These are phyloP conservation scores for Lepiota brunneoincarnata DNA, from an alignment of 768 basidiomycete species.

Conservation along the genomic window DNA sequence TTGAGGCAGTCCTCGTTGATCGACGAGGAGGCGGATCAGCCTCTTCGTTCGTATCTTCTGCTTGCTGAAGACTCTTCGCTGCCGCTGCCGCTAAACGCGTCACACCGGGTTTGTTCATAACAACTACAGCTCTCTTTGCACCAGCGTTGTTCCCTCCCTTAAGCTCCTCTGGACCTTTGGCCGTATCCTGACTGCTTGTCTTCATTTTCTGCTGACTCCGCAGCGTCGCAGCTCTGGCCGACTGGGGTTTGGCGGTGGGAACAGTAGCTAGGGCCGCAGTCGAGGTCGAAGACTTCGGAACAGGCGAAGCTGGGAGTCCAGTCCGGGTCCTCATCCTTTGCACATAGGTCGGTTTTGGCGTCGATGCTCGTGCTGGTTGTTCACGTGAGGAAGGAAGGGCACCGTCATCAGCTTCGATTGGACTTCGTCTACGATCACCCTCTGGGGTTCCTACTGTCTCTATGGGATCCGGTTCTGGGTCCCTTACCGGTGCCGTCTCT, in stretches of 20 bases:
- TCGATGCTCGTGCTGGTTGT: slow-evolving; percentile 1
- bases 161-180: neutral
- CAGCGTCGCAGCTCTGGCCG: slow-evolving; percentile 14
- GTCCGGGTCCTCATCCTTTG: slow-evolving; percentile 42
- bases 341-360: slow-evolving; percentile 25
- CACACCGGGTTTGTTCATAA: neutral
- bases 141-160: neutral
- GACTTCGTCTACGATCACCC: slow-evolving; percentile 15
- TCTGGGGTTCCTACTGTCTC: slow-evolving; percentile 37
- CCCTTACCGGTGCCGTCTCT: neutral
- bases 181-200: neutral
- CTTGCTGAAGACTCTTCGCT: neutral
- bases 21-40: slow-evolving; percentile 2
- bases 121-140: neutral
- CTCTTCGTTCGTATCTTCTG: neutral
- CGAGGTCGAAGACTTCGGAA: neutral
- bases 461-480: slow-evolving; percentile 36
- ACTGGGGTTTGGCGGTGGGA: neutral
- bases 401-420: slow-evolving; percentile 18
- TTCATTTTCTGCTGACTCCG: slow-evolving; percentile 4
- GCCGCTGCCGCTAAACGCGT: neutral
- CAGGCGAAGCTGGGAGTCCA: slow-evolving; percentile 21
- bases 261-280: neutral
- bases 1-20: neutral
- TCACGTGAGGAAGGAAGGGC: slow-evolving; percentile 5